Evolutionary conservation across 2,329 filamentous ascomycete genomes (phyloP).

Genomic region (Truncatella angustata): DNA sequence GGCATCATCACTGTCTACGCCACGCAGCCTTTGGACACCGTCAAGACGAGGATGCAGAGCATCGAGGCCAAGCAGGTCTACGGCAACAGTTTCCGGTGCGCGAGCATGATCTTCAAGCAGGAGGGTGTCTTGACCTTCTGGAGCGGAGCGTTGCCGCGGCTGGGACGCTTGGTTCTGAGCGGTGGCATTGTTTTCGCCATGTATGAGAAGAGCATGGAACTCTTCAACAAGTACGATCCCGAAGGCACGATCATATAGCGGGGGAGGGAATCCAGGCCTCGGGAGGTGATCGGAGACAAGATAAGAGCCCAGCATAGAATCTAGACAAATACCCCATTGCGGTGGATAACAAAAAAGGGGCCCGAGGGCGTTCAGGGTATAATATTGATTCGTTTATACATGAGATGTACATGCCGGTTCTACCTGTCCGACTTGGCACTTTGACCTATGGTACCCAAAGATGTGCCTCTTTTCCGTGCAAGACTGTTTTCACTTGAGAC

Average conservation of each 20-base stretch:
- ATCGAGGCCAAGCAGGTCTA: conserved; percentile 80
- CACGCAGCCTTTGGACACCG: conserved; percentile 77
- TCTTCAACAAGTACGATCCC: conserved; percentile 78
- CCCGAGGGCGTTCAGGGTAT: too few relatives aligned
- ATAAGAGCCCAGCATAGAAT: conserved; percentile 5
- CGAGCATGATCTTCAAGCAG: conserved; percentile 77
- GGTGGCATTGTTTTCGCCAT: conserved; percentile 98
- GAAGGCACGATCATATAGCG: conserved; percentile 78
- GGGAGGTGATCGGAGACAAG: not conserved
- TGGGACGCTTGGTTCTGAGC: conserved; percentile 83
- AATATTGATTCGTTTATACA: too few relatives aligned
- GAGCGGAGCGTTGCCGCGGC: conserved; percentile 84
- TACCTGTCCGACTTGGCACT: too few relatives aligned
- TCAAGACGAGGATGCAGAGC: conserved; percentile 98
- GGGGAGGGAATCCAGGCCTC: not conserved
- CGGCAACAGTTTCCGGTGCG: conserved; percentile 85
- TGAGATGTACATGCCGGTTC: too few relatives aligned
- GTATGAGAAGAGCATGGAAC: conserved; percentile 95
- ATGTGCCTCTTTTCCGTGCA: too few relatives aligned
- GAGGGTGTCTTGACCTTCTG: conserved; percentile 90
- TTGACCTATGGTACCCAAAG: too few relatives aligned
- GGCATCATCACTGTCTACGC: conserved; percentile 87
- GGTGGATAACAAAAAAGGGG: too few relatives aligned
- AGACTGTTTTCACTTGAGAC: conserved; percentile 50
- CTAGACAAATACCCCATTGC: conserved; percentile 7